Conservation (phyloP, 78 protist genomes). For the Thecamonas trahens region DNA sequence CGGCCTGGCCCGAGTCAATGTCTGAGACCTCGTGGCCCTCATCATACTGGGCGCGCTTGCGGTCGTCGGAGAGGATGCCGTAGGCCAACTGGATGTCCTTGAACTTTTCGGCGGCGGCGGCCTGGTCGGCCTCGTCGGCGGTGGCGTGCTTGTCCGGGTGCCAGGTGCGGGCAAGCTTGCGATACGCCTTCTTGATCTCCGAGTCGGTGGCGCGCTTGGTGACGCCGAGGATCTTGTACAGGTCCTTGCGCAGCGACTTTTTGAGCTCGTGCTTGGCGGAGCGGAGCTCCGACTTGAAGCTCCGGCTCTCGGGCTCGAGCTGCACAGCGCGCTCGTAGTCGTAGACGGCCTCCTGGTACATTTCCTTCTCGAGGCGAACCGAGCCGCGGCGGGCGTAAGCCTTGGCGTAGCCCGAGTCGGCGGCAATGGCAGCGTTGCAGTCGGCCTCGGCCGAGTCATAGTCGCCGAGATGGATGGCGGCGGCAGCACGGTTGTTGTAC, state of each 20-base stretch:
- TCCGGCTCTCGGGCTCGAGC: constrained; percentile 19
- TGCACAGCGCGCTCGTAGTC: constrained; percentile 29
- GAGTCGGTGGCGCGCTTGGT: constrained; percentile 28
- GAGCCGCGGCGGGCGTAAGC: constrained; percentile 43
- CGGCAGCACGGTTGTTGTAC: constrained; percentile 63
- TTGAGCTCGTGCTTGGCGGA: constrained; percentile 46
- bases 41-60: constrained; percentile 55
- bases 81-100: constrained; percentile 69
- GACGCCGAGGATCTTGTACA: constrained; percentile 60
- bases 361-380: constrained; percentile 21
- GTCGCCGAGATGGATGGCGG: constrained; percentile 36
- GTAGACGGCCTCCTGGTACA: constrained; percentile 56
- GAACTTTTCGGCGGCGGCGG: constrained; percentile 50
- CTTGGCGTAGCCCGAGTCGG: not conserved
- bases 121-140: constrained; percentile 32
- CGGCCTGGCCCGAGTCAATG: constrained; percentile 42
- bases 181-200: constrained; percentile 64
- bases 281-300: constrained; percentile 13
- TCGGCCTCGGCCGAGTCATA: not conserved
- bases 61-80: constrained; percentile 42
- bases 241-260: constrained; percentile 47
- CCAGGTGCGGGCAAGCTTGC: constrained; percentile 62
- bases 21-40: constrained; percentile 35
- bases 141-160: constrained; percentile 60
- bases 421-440: constrained; percentile 8